Evolutionary conservation across 1,284 basidiomycete genomes (phyloP), one percentile per base, ranked within the genome.

Genomic region (Porodaedalea pini): DNA sequence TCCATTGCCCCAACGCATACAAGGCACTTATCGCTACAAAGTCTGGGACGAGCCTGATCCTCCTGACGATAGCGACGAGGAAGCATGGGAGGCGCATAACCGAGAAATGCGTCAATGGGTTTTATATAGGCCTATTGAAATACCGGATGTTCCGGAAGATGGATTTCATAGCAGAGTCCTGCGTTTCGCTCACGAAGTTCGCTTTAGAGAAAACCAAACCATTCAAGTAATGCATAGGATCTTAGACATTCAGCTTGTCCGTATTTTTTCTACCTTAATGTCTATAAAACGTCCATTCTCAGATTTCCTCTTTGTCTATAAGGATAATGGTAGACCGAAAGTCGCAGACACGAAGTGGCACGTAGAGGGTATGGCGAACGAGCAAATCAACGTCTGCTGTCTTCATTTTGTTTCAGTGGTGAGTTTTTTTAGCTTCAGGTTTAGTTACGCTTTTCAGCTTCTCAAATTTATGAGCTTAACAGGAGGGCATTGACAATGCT

Each of bases 331-430:
- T 25, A 69, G 69, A 32, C 73, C 73, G 1, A 51, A 56, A 8
- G 78, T 75, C 64, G 50, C 56, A 2, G 77, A 75, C 2, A 72
- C 74, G 3, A 64, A 66, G 6, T 84, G 81, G 80, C 79, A 78
- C 52, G 79, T 82, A 21, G 78, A 79, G 65, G 81, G 80, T 19
- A 82, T 80, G 78, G 66, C 71, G 58, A 81, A 78, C 61, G 82
- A 83, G 65, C 69, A 73, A 13, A 78, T 83, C 31, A 76, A 76
- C 1, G 78, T 78, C 0, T 78, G 74, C 57, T 74, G 72, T 0
- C 69, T 78, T 15, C 77, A 79, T 58, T 78, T 74, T 55, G 61
- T 71, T 34, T 68, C 72, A 36, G 64, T 68, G 6, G 79, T 80
- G 58, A 62, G 52, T 36, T 11, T 45, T 27, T 21, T 19, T 72